Evolutionary conservation across 192 early-diverging fungal genomes (phyloP), one percentile per base, ranked within the genome.

Genomic region (Diversispora epigaea): DNA sequence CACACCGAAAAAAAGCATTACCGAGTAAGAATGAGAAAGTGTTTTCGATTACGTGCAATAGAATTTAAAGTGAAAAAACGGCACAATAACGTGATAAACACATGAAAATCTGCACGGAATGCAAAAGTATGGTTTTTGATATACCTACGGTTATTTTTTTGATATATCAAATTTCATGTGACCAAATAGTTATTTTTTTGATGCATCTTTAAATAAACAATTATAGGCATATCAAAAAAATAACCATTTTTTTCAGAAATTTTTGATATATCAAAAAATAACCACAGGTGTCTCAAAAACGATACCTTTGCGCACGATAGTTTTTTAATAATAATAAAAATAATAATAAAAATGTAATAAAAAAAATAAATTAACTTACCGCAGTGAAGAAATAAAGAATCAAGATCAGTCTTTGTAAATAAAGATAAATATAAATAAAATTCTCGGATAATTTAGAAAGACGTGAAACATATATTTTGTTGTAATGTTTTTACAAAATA

Each of bases 1-100:
- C 94, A 14, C 95, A 91, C 95, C 95, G n/a, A n/a, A 99, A 82
- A 94, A 96, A 6, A 99, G 78, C 95, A 99, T 98, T 14, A 92
- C 87, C 79, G 96, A 95, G 79, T 95, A 89, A 12, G 85, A 85
- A 64, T 86, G 80, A 12, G 80, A 87, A 67, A 80, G 77, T 50
- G 75, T 85, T 82, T 87, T 6, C 86, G 65, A 54, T 84, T 80
- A 21, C 79, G 74, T 75, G 87, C 89, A 6, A 94, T 75, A 39
- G 82, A 79, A 79, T 99, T 99, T 60, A 99, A 15, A 98, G 79
- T 3, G 97, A 95, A 49, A 94, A 90, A 1, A 95, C 93, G 0
- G 94, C 92, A 39, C 87, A 80, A 80, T 96, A 98, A 9, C 97
- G 85, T 11, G 95, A 93, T 15, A 96, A 78, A 64, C 95, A 88